A percentile compares a stretch with the other conserved stretches of the same genome.
These are phyloP conservation scores for Pisolithus thermaeus DNA, from an alignment of 1,284 basidiomycete genomes.

Conservation along the genomic window DNA sequence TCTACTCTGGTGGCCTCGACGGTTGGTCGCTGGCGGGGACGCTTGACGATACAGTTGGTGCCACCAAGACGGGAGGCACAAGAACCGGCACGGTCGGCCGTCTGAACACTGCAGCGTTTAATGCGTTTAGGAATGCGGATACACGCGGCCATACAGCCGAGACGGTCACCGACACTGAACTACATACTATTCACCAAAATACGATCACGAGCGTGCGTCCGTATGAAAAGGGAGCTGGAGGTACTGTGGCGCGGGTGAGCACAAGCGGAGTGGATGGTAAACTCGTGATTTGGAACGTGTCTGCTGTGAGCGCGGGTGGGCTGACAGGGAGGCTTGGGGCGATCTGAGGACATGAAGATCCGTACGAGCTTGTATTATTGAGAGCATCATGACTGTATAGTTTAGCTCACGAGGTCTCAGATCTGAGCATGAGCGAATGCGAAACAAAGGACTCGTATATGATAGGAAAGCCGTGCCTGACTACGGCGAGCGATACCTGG, in stretches of 20 bases:
- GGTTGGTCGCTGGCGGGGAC: slow-evolving; percentile 80
- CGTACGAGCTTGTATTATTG: too few relatives aligned
- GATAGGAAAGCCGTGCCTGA: too few relatives aligned
- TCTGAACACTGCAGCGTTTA: slow-evolving; percentile 93
- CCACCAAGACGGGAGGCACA: slow-evolving; percentile 39
- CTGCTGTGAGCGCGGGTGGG: slow-evolving; percentile 38
- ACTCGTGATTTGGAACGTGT: slow-evolving; percentile 87
- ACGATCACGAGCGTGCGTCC: slow-evolving; percentile 90
- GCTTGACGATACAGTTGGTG: slow-evolving; percentile 68
- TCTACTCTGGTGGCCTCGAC: slow-evolving; percentile 61
- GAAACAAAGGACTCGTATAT: too few relatives aligned
- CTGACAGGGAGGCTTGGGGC: slow-evolving; percentile 44
- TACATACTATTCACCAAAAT: slow-evolving; percentile 94
- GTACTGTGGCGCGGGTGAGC: slow-evolving; percentile 48
- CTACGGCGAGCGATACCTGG: too few relatives aligned
- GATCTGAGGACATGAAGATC: slow-evolving; percentile 35
- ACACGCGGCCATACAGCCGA: slow-evolving; percentile 64
- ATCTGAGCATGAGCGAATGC: too few relatives aligned
- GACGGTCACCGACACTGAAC: slow-evolving; percentile 57
- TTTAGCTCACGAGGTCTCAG: too few relatives aligned
- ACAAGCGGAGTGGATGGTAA: slow-evolving; percentile 89
- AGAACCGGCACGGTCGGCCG: slow-evolving; percentile 61
- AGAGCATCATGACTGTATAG: too few relatives aligned
- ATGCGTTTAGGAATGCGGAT: slow-evolving; percentile 92
- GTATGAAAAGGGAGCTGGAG: slow-evolving; percentile 59